Base-by-base conservation (phyloP, 179 eudicot species). In the Corrigiola litoralis region DNA sequence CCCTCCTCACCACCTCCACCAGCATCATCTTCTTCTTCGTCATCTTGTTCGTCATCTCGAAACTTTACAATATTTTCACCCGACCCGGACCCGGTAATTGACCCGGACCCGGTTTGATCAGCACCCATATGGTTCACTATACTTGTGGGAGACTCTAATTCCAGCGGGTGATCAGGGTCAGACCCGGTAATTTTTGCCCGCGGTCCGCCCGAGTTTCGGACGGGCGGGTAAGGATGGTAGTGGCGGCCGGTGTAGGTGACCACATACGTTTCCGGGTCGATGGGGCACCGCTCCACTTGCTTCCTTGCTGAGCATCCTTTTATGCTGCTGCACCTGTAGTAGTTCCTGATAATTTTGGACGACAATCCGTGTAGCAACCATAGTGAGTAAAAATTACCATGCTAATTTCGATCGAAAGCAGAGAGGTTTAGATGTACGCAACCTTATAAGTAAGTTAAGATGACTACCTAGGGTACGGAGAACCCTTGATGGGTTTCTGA, bases 281-380 rank as follows among this genome's bases (percentile, higher is more conserved):
- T 25, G 9, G 80, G 76, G 80, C 82, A 84, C 42, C 82, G 70
- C 82, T 90, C 95, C 75, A 90, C 95, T 63, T 84, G 92, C 67
- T 82, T 90, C 76, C 85, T 80, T 16, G 97, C 97, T 9, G 63
- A 58, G 49, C 97, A 87, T 16, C 81, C 88, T 67, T 85, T 87
- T 4, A 71, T 65, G 31, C 83, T 90, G 69, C 95, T 90, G 52
- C 97, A 90, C 55, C 85, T 81, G 57, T 87, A 90, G 72, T 90
- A 90, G 69, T 84, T 85, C 67, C 97, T 90, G 78, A 4, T 29
- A 2, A 23, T 0, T 17, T 28, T 27, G 4, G 11, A 20, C 17
- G 37, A 28, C 3, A 46, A 12, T 34, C 32, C n/a, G n/a, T n/a
- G n/a, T n/a, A n/a, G n/a, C n/a, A n/a, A n/a, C n/a, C n/a, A n/a